Base-by-base conservation (phyloP, 495 filamentous ascomycete genomes). In the Podospora conica region DNA sequence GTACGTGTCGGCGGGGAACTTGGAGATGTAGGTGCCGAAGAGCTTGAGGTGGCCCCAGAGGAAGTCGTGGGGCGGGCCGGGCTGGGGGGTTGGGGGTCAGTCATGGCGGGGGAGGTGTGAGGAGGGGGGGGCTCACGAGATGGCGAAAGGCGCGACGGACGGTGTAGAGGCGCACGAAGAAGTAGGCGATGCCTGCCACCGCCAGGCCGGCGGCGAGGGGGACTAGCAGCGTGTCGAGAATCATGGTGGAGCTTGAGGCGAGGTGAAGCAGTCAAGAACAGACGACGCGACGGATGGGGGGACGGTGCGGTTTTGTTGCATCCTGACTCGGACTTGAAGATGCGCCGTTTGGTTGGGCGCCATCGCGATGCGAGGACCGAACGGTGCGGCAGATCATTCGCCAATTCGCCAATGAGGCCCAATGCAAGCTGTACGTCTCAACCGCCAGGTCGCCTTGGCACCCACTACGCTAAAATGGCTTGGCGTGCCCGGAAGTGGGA, bases 21-120 rank as follows among this genome's bases (percentile, higher is more conserved):
- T 8, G 25, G 18, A n/a, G 2, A 48, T 15, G 11, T 31, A 22
- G 6, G n/a, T 8, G 24, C 28, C 28, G 29, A 60, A 60, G 24
- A 60, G 8, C 58, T 60, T 60, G 27, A 60, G 58, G 27, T 60
- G 58, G 28, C 58, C 58, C 58, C 58, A 60, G 18, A 60, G 29
- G 3, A 60, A 22, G n/a, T 27, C 28, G 28, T 60, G 58, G 3
- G 58, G 58, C 12, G 58, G 58, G 8, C 28, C 10, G 25, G 58
- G 58, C 40, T 48, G 40, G 33, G 33, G 33, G 11, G 15, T 7
- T 7, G 40, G 40, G 18, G 15, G 40, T 48, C 15, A 48, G 40
- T n/a, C 4, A n/a, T 8, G 40, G 40, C n/a, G 33, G 33, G 33
- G 15, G 33, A 40, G 1, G 33, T 5, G 33, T 0, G 15, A 15